Conservation (phyloP, 495 filamentous ascomycete species). For the Terfezia boudieri region DNA sequence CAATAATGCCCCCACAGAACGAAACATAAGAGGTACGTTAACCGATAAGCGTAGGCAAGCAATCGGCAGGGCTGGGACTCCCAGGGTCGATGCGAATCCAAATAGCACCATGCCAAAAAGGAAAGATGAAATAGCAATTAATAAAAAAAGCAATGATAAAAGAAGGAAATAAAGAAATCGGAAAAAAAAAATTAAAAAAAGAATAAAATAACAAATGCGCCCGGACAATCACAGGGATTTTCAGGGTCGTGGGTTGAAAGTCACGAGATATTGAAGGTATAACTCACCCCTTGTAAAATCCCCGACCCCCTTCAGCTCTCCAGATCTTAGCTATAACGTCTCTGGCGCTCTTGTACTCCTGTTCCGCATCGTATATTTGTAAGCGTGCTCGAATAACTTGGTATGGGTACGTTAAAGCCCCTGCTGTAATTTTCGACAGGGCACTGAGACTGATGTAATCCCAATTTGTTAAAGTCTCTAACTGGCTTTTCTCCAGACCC, state of each 20-base stretch:
- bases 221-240: too few species aligned
- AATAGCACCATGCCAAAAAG: too few species aligned
- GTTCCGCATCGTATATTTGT: slow-evolving; percentile 64
- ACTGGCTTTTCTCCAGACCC: neutral
- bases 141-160: too few species aligned
- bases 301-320: slow-evolving; percentile 51
- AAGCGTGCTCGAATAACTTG: slow-evolving; percentile 72
- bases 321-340: slow-evolving; percentile 57
- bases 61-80: too few species aligned
- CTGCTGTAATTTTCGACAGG: slow-evolving; percentile 68
- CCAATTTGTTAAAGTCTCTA: slow-evolving; percentile 37
- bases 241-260: too few species aligned
- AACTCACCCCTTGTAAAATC: slow-evolving; percentile 66
- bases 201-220: too few species aligned
- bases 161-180: too few species aligned
- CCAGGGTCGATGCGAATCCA: slow-evolving; percentile 1
- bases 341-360: slow-evolving; percentile 40
- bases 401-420: slow-evolving; percentile 74
- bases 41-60: too few species aligned
- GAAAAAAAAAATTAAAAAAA: too few species aligned
- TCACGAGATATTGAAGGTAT: neutral
- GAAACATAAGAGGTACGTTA: too few species aligned
- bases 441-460: slow-evolving; percentile 61
- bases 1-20: too few species aligned
- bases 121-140: too few species aligned